phyloP scores from a whole-genome alignment of 352 stramenopile genomes.

The Aphanomyces euteiches region DNA sequence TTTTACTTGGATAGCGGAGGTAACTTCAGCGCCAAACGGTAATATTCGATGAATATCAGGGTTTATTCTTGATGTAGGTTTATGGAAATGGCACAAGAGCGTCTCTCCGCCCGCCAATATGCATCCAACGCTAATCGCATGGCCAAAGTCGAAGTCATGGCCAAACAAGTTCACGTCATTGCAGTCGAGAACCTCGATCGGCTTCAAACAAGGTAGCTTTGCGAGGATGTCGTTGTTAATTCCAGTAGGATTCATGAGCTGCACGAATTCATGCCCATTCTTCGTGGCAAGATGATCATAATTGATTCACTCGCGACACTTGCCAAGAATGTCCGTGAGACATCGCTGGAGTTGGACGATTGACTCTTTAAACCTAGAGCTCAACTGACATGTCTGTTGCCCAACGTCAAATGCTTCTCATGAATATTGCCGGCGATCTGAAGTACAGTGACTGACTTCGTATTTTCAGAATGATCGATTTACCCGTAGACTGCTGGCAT shows the following conservation, averaged over 20 bases:
- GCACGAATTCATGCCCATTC: conserved; percentile 43
- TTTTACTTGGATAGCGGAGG: conserved; percentile 71
- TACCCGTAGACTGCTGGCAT: conserved; percentile 47
- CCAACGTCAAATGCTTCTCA: conserved; percentile 18
- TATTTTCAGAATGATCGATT: background rate
- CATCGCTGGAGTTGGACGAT: background rate
- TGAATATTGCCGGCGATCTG: conserved; percentile 44
- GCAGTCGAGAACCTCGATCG: conserved; percentile 14
- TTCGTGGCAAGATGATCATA: conserved; percentile 59
- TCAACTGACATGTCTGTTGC: conserved; percentile 17
- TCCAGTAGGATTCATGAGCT: conserved; percentile 52
- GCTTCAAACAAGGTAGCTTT: conserved; percentile 44
- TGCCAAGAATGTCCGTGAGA: conserved; percentile 47
- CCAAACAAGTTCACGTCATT: conserved; percentile 4
- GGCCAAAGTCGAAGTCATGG: conserved; percentile 1
- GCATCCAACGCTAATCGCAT: background rate
- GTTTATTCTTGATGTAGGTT: background rate
- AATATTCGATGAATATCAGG: background rate
- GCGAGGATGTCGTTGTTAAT: background rate
- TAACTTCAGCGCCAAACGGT: conserved; percentile 72
- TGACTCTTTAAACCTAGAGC: conserved; percentile 4
- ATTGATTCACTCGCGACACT: conserved; percentile 69
- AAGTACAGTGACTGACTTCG: conserved; percentile 36
- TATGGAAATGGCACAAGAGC: background rate
- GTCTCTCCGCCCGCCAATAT: background rate